A percentile compares a stretch with the other conserved stretches of the same genome.
phyloP scores from a whole-genome alignment of 202 grass and related monocot species.

The Hordeum pubiflorum region DNA sequence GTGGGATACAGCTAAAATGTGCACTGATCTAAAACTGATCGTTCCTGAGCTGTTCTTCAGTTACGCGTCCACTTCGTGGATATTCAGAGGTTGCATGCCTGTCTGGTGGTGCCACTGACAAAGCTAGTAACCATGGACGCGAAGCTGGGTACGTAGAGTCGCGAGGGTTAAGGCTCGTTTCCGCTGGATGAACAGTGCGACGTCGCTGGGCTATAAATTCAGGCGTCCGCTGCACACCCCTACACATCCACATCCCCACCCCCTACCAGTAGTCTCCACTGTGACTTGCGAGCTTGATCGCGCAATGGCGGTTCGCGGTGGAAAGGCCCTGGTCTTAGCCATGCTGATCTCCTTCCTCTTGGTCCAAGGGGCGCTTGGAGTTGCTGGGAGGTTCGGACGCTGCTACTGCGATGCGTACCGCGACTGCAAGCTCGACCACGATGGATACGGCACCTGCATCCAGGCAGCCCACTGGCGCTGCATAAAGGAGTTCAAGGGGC shows the following conservation, averaged over 20 bases:
- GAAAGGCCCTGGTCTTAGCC: neutral
- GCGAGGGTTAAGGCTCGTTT: too few species aligned
- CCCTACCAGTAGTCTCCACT: too few species aligned
- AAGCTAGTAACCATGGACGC: too few species aligned
- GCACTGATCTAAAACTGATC: neutral
- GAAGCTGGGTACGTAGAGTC: neutral
- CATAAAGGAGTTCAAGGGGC: too few species aligned
- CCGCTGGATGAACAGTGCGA: neutral
- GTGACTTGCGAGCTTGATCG: too few species aligned
- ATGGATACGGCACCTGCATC: too few species aligned
- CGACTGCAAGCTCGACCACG: too few species aligned
- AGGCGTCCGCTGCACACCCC: neutral
- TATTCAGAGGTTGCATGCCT: too few species aligned
- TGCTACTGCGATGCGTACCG: neutral
- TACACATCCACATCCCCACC: neutral
- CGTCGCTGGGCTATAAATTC: conserved; percentile 2
- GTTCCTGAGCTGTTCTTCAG: neutral
- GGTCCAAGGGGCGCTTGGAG: neutral
- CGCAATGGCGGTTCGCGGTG: neutral
- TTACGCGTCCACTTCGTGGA: neutral
- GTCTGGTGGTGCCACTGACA: too few species aligned
- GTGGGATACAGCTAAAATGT: neutral
- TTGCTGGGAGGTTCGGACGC: neutral
- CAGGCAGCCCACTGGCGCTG: too few species aligned
- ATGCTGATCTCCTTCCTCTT: neutral